phyloP scores from a whole-genome alignment of 257 asterid genomes.

The Buddleja alternifolia region DNA sequence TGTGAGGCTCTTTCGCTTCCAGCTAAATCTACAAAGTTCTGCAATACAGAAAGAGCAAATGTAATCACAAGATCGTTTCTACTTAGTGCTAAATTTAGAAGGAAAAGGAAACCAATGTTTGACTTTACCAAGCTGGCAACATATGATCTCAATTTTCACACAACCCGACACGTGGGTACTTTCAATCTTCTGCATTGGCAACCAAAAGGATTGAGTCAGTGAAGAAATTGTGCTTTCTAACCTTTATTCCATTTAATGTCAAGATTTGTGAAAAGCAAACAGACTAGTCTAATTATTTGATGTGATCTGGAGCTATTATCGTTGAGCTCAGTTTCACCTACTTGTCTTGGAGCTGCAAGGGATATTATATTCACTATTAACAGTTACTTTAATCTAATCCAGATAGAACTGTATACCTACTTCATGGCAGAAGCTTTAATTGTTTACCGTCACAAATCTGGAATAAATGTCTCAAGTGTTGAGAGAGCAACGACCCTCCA shows the following conservation, averaged over 20 bases:
- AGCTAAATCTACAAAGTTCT: conserved; percentile 96
- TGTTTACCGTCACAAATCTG: conserved; percentile 76
- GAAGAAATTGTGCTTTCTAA: conserved; percentile 1
- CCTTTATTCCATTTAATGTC: conserved; percentile 9
- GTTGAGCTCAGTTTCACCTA: conserved; percentile 88
- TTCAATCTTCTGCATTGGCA: conserved; percentile 74
- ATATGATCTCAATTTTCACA: conserved; percentile 91
- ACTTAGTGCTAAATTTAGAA: background rate
- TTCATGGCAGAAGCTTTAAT: conserved; percentile 22
- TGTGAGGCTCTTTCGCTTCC: conserved; percentile 96
- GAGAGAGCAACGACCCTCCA: too few species aligned
- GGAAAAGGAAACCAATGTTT: background rate
- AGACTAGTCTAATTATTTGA: conserved; percentile 89
- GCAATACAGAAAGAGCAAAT: conserved; percentile 29
- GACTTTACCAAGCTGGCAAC: conserved; percentile 86
- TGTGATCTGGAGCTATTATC: conserved; percentile 94
- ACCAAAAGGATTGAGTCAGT: conserved; percentile 29
- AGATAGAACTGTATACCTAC: background rate
- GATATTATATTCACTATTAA: conserved; percentile 18
- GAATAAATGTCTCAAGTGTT: conserved; percentile 73
- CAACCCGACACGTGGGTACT: conserved; percentile 93
- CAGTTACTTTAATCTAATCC: conserved; percentile 4
- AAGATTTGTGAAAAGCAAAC: conserved; percentile 26
- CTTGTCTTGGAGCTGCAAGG: conserved; percentile 92
- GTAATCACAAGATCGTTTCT: background rate